These are phyloP conservation scores for Phallus indusiatus DNA, from an alignment of 768 basidiomycete species.

Conservation along the genomic window DNA sequence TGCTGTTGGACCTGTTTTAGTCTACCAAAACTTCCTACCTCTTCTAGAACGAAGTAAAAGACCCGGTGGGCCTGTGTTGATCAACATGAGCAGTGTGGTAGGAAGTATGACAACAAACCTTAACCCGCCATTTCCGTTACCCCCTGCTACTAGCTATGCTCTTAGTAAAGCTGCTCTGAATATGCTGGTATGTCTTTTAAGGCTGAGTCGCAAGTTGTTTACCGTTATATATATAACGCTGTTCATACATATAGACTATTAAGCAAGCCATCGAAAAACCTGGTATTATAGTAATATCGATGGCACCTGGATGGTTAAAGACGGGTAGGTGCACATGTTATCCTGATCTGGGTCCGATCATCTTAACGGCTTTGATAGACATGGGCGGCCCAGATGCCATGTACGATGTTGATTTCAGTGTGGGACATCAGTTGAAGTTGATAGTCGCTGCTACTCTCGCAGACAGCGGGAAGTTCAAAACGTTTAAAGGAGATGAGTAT, in stretches of 20 bases:
- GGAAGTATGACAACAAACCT: conserved; percentile 21
- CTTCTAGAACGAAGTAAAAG: conserved; percentile 20
- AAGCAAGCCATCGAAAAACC: conserved; percentile 28
- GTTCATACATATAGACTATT: conserved; percentile 24
- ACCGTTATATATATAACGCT: conserved; percentile 10
- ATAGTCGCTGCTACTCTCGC: conserved; percentile 17
- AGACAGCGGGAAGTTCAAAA: conserved; percentile 24
- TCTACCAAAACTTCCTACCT: conserved; percentile 25
- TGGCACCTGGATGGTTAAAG: conserved; percentile 33
- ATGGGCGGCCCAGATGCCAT: conserved; percentile 25
- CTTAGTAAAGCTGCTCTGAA: conserved; percentile 31
- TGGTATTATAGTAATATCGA: conserved; percentile 22
- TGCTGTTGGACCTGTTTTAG: conserved; percentile 27
- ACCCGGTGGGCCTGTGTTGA: conserved; percentile 22
- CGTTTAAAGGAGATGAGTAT: conserved; percentile 21
- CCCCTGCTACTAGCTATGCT: conserved; percentile 26
- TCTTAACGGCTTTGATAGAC: conserved; percentile 14
- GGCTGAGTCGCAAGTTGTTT: background rate
- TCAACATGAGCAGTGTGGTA: conserved; percentile 25
- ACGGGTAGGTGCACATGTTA: conserved; percentile 19
- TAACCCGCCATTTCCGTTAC: background rate
- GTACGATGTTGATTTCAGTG: conserved; percentile 24
- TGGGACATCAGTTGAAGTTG: conserved; percentile 20
- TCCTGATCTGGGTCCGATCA: background rate
- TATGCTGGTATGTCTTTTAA: conserved; percentile 26